phyloP scores from a whole-genome alignment of 129 eudicot genomes.

The Oenanthe sinensis region DNA sequence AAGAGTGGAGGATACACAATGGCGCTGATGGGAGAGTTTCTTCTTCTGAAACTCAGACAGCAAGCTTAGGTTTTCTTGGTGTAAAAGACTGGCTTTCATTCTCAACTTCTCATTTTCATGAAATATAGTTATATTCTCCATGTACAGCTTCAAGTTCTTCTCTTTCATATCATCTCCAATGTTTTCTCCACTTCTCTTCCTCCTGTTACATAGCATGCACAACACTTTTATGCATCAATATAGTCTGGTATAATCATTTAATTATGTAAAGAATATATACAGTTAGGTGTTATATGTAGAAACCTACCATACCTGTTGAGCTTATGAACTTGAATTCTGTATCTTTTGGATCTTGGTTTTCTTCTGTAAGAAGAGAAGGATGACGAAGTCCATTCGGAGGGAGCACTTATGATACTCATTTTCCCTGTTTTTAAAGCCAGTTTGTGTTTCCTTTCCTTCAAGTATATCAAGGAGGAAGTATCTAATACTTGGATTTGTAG shows the following conservation, averaged over 20 bases:
- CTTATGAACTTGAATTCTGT: constrained; percentile 31
- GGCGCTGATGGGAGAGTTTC: constrained; percentile 6
- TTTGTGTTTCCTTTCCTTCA: neutral
- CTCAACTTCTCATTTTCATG: constrained; percentile 60
- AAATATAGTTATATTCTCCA: constrained; percentile 58
- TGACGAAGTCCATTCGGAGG: constrained; percentile 28
- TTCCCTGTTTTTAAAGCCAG: neutral
- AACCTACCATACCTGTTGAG: constrained; percentile 31
- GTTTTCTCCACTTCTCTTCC: constrained; percentile 25
- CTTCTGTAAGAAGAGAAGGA: constrained; percentile 12
- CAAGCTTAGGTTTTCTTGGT: constrained; percentile 55
- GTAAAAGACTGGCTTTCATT: constrained; percentile 50
- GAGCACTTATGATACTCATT: constrained; percentile 23
- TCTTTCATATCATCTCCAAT: constrained; percentile 36
- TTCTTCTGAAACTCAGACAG: constrained; percentile 42
- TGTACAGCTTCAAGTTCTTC: constrained; percentile 71
- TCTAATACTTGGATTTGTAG: neutral
- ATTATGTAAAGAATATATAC: neutral
- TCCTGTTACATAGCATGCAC: constrained; percentile 9
- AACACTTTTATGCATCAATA: constrained; percentile 1
- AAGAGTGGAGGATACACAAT: constrained; percentile 22
- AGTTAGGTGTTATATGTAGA: neutral
- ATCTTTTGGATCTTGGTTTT: constrained; percentile 26
- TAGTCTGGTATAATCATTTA: neutral
- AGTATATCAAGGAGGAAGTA: neutral